Conservation (phyloP, 208 protist species). For the Crithidia fasciculata region DNA sequence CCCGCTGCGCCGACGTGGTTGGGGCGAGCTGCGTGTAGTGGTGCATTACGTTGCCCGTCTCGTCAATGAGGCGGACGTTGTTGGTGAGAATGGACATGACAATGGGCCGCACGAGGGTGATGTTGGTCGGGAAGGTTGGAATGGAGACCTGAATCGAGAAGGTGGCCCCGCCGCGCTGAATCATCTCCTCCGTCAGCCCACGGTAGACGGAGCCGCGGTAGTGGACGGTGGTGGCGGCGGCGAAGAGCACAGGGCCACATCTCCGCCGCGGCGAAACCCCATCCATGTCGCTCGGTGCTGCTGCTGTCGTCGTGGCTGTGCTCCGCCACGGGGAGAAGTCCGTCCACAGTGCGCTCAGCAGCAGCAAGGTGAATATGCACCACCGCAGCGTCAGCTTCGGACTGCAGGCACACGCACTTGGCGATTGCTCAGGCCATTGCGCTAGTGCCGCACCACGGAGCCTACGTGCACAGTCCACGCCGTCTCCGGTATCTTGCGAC, state of each 20-base stretch:
- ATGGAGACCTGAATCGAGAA: conserved; percentile 60
- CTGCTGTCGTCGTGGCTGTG: too few species aligned
- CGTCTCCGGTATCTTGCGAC: too few species aligned
- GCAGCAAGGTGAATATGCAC: conserved; percentile 3
- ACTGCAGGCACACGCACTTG: too few species aligned
- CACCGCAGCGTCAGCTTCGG: neutral
- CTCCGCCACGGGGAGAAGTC: neutral
- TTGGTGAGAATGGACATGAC: conserved; percentile 44
- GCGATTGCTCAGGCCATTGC: neutral
- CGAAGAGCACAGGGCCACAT: conserved; percentile 18
- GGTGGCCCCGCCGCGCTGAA: conserved; percentile 53
- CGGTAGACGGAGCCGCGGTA: conserved; percentile 74
- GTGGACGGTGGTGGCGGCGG: conserved; percentile 45
- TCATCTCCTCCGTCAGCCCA: conserved; percentile 46
- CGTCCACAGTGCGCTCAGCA: conserved; percentile 10
- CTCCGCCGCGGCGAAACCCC: too few species aligned
- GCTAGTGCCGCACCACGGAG: neutral
- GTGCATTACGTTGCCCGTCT: conserved; percentile 33
- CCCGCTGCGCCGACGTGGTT: neutral
- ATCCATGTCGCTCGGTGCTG: too few species aligned
- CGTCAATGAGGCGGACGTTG: conserved; percentile 51
- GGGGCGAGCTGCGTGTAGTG: conserved; percentile 1
- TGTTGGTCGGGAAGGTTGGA: conserved; percentile 61
- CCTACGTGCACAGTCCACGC: too few species aligned
- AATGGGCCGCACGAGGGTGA: conserved; percentile 31